Percentiles rank a stretch among this genome's conserved stretches.
These are phyloP conservation scores for Microbotryomycetes sp. DNA, from an alignment of 1,284 basidiomycete genomes.

Conservation along the genomic window DNA sequence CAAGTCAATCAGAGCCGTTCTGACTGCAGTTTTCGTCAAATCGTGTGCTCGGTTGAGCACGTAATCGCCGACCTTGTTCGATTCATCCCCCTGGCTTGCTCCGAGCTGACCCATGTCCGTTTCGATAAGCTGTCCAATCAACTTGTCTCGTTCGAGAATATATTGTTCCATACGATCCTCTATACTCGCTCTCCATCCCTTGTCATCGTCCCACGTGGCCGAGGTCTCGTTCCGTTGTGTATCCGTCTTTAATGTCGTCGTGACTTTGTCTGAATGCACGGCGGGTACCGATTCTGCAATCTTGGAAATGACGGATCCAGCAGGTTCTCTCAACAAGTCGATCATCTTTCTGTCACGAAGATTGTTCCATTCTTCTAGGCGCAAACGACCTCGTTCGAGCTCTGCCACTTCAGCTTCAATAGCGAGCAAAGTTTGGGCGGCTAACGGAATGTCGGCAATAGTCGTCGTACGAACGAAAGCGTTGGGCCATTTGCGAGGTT, in stretches of 20 bases:
- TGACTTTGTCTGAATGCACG: too few relatives aligned
- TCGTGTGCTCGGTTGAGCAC: background rate
- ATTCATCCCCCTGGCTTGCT: background rate
- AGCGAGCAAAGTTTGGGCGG: background rate
- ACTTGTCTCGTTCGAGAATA: too few relatives aligned
- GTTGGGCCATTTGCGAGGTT: background rate
- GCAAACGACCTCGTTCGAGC: background rate
- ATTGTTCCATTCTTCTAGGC: background rate
- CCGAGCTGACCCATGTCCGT: too few relatives aligned
- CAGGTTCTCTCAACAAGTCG: background rate
- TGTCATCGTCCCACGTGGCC: too few relatives aligned
- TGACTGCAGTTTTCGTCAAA: background rate
- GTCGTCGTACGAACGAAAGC: background rate
- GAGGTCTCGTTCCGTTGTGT: too few relatives aligned
- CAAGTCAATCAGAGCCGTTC: background rate
- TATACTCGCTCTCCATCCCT: too few relatives aligned
- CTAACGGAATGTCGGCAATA: background rate
- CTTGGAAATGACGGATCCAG: background rate
- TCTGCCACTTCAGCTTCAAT: background rate
- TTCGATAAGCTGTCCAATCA: too few relatives aligned
- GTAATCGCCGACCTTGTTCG: background rate
- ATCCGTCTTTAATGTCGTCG: too few relatives aligned
- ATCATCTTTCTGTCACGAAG: background rate
- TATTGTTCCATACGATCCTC: too few relatives aligned
- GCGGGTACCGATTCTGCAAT: background rate